Percentiles rank a stretch among this genome's conserved stretches.
Evolutionary conservation across 768 basidiomycete genomes (phyloP).

Genomic region (Kwoniella heveanensis): DNA sequence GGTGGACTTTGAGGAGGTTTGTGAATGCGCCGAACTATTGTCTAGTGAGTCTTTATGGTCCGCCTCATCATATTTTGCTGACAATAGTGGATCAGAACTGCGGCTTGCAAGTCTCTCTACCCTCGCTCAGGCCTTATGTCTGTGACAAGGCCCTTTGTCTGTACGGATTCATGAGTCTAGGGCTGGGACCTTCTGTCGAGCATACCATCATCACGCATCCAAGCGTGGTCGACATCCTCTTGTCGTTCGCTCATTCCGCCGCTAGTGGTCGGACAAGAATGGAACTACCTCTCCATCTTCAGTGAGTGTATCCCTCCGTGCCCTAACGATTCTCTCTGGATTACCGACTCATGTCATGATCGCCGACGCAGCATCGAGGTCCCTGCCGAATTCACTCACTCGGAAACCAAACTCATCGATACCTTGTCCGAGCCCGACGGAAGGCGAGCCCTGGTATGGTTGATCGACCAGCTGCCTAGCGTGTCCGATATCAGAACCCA

Average conservation of each 20-base stretch:
- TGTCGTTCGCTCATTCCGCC: constrained; percentile 36
- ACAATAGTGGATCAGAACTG: constrained; percentile 28
- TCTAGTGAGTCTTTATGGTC: constrained; percentile 19
- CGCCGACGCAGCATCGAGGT: constrained; percentile 30
- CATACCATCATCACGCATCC: constrained; percentile 37
- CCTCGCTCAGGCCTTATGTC: constrained; percentile 37
- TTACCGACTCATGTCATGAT: not conserved
- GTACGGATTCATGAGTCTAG: constrained; percentile 41
- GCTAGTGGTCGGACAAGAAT: constrained; percentile 25
- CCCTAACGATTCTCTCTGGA: no score
- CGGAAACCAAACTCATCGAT: constrained; percentile 23
- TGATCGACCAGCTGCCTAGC: constrained; percentile 36
- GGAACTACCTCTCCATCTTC: constrained; percentile 32
- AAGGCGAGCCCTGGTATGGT: constrained; percentile 27
- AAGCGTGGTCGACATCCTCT: constrained; percentile 37
- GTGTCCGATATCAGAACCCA: constrained; percentile 28
- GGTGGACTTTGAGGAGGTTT: constrained; percentile 36
- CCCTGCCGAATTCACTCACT: constrained; percentile 21
- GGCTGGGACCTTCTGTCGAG: constrained; percentile 41
- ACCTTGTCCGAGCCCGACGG: constrained; percentile 10
- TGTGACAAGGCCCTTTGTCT: constrained; percentile 36
- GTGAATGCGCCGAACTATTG: constrained; percentile 37
- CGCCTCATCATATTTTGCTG: no score
- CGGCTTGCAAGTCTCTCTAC: constrained; percentile 29
- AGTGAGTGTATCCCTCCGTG: no score